phyloP scores from a whole-genome alignment of 2,329 filamentous ascomycete species.

The Stenocarpella maydis region DNA sequence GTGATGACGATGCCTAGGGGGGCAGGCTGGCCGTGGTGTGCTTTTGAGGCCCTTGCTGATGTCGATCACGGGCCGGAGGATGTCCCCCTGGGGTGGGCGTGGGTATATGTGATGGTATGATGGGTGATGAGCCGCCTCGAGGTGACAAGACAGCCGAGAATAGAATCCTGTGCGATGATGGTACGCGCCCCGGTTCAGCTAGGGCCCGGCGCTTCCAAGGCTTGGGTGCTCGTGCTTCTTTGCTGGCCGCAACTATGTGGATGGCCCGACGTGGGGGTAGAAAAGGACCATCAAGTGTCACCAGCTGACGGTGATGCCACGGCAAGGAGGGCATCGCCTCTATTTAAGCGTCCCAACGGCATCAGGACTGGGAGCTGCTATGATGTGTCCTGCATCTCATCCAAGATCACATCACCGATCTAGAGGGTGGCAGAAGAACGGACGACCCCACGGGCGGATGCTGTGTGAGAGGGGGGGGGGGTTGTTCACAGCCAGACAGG shows the following conservation, averaged over 20 bases:
- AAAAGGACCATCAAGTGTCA: slow-evolving; percentile 31
- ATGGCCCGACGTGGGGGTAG: slow-evolving; percentile 27
- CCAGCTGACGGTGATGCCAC: slow-evolving; percentile 21
- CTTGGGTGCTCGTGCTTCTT: not conserved
- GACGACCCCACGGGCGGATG: not conserved
- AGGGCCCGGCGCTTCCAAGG: not conserved
- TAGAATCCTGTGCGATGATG: slow-evolving; percentile 15
- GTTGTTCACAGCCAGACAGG: not conserved
- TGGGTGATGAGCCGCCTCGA: not conserved
- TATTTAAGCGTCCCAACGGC: slow-evolving; percentile 31
- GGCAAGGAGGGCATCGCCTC: slow-evolving; percentile 27
- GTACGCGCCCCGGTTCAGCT: not conserved
- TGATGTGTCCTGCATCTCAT: not conserved
- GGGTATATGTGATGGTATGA: not conserved
- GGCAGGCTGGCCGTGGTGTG: not conserved
- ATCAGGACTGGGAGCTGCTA: slow-evolving; percentile 3
- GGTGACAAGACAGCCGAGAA: not conserved
- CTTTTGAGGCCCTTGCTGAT: slow-evolving; percentile 7
- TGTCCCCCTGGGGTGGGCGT: not conserved
- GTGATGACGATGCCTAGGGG: not conserved
- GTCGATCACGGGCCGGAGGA: slow-evolving; percentile 5
- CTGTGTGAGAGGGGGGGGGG: not conserved
- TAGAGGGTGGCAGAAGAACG: not conserved
- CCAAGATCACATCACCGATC: slow-evolving; percentile 27
- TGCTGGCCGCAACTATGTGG: slow-evolving; percentile 10